Evolutionary conservation across 306 rosid species (phyloP).

Genomic region (Oxytropis ochrocephala): DNA sequence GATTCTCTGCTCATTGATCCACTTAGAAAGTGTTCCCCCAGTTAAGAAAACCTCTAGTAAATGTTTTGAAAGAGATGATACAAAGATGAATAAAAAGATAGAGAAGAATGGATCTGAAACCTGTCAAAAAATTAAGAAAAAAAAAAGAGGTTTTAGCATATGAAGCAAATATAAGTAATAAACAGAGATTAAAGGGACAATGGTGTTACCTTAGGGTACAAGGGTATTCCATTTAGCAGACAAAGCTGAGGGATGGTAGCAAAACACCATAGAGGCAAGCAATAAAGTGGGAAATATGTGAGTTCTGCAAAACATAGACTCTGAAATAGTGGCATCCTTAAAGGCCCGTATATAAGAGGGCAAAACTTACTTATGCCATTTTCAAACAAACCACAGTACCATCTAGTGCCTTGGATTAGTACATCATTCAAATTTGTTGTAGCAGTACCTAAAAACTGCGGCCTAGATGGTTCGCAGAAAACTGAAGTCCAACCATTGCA

Average conservation of each 20-base stretch:
- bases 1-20: slow-evolving; percentile 56
- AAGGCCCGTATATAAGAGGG: slow-evolving; percentile 45
- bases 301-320: slow-evolving; percentile 41
- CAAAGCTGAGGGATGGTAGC: slow-evolving; percentile 60
- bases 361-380: slow-evolving; percentile 48
- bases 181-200: slow-evolving; percentile 3
- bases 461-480: slow-evolving; percentile 42
- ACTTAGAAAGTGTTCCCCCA: slow-evolving; percentile 36
- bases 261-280: slow-evolving; percentile 48
- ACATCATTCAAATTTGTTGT: slow-evolving; percentile 48
- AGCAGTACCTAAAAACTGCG: slow-evolving; percentile 62
- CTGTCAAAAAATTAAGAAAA: slow-evolving; percentile 16
- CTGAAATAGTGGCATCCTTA: slow-evolving; percentile 36
- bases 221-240: slow-evolving; percentile 43
- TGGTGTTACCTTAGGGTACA: slow-evolving; percentile 60
- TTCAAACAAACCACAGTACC: slow-evolving; percentile 56
- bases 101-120: slow-evolving; percentile 40
- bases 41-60: slow-evolving; percentile 41
- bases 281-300: slow-evolving; percentile 38
- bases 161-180: background rate
- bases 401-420: slow-evolving; percentile 55
- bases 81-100: slow-evolving; percentile 34
- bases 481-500: slow-evolving; percentile 69
- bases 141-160: background rate
- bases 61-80: slow-evolving; percentile 35